Conservation (phyloP, 2,329 filamentous ascomycete genomes). For the Thermochaetoides dissita region DNA sequence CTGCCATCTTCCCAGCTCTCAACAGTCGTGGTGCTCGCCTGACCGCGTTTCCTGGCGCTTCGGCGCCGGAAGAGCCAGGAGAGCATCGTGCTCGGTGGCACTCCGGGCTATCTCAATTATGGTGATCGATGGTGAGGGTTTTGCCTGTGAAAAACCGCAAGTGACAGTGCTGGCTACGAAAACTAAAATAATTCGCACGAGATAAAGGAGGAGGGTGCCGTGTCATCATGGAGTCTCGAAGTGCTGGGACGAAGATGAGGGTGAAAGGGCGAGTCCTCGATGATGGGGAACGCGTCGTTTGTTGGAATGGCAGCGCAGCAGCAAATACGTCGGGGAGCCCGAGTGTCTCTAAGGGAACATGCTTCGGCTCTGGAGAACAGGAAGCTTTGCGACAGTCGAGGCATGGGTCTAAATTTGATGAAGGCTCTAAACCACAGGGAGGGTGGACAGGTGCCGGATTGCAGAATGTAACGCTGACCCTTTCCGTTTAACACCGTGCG, state of each 20-base stretch:
- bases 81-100: conserved; percentile 39
- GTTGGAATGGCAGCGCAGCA: conserved; percentile 7
- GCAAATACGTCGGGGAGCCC: conserved; percentile 4
- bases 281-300: conserved; percentile 5
- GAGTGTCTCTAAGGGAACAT: conserved; percentile 9
- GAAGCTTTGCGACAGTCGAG: not conserved
- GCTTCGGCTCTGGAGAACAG: conserved; percentile 4
- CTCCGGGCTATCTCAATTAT: not conserved
- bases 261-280: not conserved
- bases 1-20: conserved; percentile 24
- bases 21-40: conserved; percentile 38
- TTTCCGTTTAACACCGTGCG: too few relatives aligned
- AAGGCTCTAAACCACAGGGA: too few relatives aligned
- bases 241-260: conserved; percentile 3
- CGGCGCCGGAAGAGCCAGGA: conserved; percentile 73
- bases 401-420: too few relatives aligned
- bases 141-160: not conserved
- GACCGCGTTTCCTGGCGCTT: conserved; percentile 49
- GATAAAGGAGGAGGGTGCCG: too few relatives aligned
- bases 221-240: too few relatives aligned
- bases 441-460: too few relatives aligned
- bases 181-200: not conserved
- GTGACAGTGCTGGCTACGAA: conserved; percentile 1
- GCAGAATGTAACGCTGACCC: too few relatives aligned
- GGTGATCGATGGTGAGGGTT: not conserved